Conservation (phyloP, 2,329 filamentous ascomycete species). For the Zasmidium citrigriseum region DNA sequence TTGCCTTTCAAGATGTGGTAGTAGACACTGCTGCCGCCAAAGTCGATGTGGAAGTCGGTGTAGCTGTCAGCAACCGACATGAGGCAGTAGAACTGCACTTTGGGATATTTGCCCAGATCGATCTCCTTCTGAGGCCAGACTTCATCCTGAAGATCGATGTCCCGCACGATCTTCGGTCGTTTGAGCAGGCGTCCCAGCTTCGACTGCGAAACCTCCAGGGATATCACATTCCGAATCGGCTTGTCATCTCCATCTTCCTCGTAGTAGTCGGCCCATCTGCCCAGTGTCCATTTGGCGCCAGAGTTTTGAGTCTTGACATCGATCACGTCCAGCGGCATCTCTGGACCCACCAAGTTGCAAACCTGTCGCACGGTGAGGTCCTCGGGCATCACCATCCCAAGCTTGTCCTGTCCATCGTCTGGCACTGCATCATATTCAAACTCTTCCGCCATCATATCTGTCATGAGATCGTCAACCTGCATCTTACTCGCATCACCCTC, state of each 20-base stretch:
- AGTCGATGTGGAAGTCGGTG: constrained; percentile 72
- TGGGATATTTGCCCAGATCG: constrained; percentile 59
- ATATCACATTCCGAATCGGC: constrained; percentile 68
- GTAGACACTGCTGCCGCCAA: constrained; percentile 69
- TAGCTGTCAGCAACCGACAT: constrained; percentile 73
- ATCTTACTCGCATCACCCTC: constrained; percentile 10
- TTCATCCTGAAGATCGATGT: constrained; percentile 59
- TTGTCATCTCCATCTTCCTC: constrained; percentile 63
- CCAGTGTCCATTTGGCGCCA: constrained; percentile 65
- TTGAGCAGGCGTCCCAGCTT: constrained; percentile 63
- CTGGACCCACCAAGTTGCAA: constrained; percentile 63
- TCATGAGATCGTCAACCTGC: constrained; percentile 30
- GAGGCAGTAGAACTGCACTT: constrained; percentile 68
- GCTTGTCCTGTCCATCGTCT: constrained; percentile 64
- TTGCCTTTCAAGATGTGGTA: constrained; percentile 69
- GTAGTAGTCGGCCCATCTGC: constrained; percentile 68
- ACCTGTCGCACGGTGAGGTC: constrained; percentile 65
- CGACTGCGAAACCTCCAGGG: constrained; percentile 66
- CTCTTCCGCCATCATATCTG: constrained; percentile 36
- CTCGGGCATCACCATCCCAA: constrained; percentile 69
- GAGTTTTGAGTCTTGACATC: constrained; percentile 70
- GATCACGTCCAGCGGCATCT: constrained; percentile 66
- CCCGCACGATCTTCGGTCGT: constrained; percentile 65
- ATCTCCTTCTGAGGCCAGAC: constrained; percentile 57
- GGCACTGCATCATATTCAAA: constrained; percentile 51